A percentile compares a stretch with the other conserved stretches of the same genome.
Evolutionary conservation across 192 early-diverging fungal genomes (phyloP).

Genomic region (Backusella circina): DNA sequence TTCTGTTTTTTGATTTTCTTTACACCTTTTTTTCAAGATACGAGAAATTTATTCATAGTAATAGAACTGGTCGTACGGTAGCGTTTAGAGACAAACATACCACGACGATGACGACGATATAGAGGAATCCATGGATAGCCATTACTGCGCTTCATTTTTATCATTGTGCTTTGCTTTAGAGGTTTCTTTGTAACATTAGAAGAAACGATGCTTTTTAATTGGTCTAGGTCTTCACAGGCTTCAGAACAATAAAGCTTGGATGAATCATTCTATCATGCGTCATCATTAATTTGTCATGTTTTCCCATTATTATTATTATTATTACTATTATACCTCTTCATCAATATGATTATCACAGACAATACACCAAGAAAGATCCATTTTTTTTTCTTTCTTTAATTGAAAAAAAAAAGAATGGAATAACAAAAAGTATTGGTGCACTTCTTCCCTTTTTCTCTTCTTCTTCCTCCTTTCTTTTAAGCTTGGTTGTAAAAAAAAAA

Average conservation of each 20-base stretch:
- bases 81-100: not conserved
- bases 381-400: not conserved
- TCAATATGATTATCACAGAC: constrained; percentile 31
- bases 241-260: constrained; percentile 19
- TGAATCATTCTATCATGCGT: constrained; percentile 8
- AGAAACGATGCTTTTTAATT: not conserved
- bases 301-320: not conserved
- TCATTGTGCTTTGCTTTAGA: not conserved
- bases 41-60: not conserved
- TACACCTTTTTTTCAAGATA: not conserved
- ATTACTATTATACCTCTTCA: constrained; percentile 7
- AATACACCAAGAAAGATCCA: constrained; percentile 39
- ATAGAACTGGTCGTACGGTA: not conserved
- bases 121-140: constrained; percentile 28
- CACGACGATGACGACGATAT: constrained; percentile 17
- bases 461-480: not conserved
- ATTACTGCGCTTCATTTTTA: not conserved
- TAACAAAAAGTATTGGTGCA: not conserved
- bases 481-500: not conserved
- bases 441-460: not conserved
- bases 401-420: not conserved
- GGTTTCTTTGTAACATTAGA: constrained; percentile 5
- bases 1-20: not conserved
- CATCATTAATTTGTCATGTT: not conserved
- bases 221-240: constrained; percentile 10